These are phyloP conservation scores for Colletotrichum lentis DNA, from an alignment of 2,329 filamentous ascomycete species.

Conservation along the genomic window DNA sequence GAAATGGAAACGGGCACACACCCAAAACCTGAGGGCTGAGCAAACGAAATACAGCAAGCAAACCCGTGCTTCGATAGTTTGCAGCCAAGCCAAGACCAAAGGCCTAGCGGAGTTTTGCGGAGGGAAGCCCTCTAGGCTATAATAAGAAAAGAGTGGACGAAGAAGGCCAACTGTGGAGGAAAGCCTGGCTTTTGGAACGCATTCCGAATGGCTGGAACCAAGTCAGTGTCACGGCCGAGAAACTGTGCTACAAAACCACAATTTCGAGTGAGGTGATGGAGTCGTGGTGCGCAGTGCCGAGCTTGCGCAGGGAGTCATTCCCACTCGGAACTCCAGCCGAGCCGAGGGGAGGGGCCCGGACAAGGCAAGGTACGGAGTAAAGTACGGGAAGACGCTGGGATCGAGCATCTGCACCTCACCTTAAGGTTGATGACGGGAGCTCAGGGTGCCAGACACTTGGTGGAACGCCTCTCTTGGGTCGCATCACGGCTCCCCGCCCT, in stretches of 20 bases:
- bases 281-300: constrained; percentile 20
- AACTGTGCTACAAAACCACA: constrained; percentile 20
- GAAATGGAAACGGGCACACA: neutral
- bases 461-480: neutral
- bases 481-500: neutral
- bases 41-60: constrained; percentile 13
- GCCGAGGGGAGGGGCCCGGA: constrained; percentile 17
- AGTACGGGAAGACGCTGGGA: constrained; percentile 1
- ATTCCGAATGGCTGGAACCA: constrained; percentile 34
- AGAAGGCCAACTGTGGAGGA: constrained; percentile 18
- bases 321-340: constrained; percentile 33
- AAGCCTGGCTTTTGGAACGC: constrained; percentile 8
- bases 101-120: constrained; percentile 36
- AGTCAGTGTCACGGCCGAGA: constrained; percentile 18
- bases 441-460: neutral
- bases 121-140: constrained; percentile 21
- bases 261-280: constrained; percentile 13
- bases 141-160: constrained; percentile 14
- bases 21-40: neutral
- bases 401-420: constrained; percentile 13
- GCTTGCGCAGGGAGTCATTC: constrained; percentile 3
- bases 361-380: neutral
- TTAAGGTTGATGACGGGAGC: constrained; percentile 9
- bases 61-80: constrained; percentile 10
- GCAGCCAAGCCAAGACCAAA: constrained; percentile 14